Base-by-base conservation (phyloP, 345 rosid species). In the Erodium maritimum region DNA sequence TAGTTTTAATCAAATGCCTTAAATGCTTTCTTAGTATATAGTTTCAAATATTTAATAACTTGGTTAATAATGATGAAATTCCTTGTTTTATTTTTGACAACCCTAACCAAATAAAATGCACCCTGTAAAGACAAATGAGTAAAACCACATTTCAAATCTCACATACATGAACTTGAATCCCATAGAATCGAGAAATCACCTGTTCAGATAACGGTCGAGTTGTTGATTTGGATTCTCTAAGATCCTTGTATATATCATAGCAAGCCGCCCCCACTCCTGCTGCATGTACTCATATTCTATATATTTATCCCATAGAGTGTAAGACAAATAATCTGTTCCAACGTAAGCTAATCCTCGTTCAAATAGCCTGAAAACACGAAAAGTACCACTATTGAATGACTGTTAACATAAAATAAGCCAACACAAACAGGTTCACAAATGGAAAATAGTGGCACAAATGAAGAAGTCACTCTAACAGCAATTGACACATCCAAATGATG, bases 211-310 rank as follows among this genome's bases (percentile, higher is more conserved):
- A 54, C 82, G 85, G 71, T 93, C 99, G 17, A 93, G 72, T 45
- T 83, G 85, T 67, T 78, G 86, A 73, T 79, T 87, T 13, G 97
- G 97, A 80, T 75, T 79, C 82, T 89, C 97, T 58, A 93, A 65
- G 56, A 93, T 80, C 70, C 85, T 78, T 19, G 90, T 82, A 71
- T 93, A 93, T 55, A 93, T 87, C 73, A 70, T 60, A 60, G 91
- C 88, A 67, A 89, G 76, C 20, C 73, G 76, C 69, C 84, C 72
- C 99, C 97, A 93, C 59, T 87, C 84, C 66, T 81, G 86, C 68
- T 85, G 97, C 88, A 80, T 77, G 68, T 87, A 90, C 65, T 89
- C 99, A 51, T 85, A 89, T 76, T 89, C 99, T 21, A 93, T 83
- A 74, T 89, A 93, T 66, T 87, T 88, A 66, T 89, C 99, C 99